Evolutionary conservation across 345 rosid genomes (phyloP).

Genomic region (Lagerstroemia speciosa): DNA sequence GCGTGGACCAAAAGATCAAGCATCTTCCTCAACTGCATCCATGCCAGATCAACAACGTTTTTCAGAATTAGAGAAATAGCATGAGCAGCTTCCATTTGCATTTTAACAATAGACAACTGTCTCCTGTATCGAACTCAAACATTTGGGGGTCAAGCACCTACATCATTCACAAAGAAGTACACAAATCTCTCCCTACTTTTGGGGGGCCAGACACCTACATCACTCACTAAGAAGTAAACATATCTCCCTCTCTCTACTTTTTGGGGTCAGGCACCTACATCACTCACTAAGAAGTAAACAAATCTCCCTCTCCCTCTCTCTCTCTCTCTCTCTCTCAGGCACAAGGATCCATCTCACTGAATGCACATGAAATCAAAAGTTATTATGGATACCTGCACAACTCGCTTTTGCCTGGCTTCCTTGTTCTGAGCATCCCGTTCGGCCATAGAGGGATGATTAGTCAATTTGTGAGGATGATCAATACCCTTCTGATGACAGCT

Average conservation of each 20-base stretch:
- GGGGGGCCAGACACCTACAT: too few species aligned
- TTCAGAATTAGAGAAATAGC: not conserved
- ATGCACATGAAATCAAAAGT: not conserved
- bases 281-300: too few species aligned
- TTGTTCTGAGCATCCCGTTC: constrained; percentile 95
- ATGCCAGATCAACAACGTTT: not conserved
- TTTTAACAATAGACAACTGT: not conserved
- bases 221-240: too few species aligned
- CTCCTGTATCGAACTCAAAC: too few species aligned
- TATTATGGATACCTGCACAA: constrained; percentile 48
- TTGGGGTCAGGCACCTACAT: too few species aligned
- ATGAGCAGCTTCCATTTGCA: not conserved
- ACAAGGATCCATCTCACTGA: not conserved
- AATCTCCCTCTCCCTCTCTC: too few species aligned
- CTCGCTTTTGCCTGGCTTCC: constrained; percentile 93
- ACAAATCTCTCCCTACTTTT: too few species aligned
- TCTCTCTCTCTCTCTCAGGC: too few species aligned
- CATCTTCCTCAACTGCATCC: constrained; percentile 83
- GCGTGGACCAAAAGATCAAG: constrained; percentile 95
- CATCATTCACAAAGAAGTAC: too few species aligned
- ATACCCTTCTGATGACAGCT: constrained; percentile 71
- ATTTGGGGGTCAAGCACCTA: too few species aligned
- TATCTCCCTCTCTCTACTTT: too few species aligned
- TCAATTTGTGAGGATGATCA: constrained; percentile 95
- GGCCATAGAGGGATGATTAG: constrained; percentile 76